Evolutionary conservation across 257 asterid species (phyloP).

Genomic region (Lycium barbarum): DNA sequence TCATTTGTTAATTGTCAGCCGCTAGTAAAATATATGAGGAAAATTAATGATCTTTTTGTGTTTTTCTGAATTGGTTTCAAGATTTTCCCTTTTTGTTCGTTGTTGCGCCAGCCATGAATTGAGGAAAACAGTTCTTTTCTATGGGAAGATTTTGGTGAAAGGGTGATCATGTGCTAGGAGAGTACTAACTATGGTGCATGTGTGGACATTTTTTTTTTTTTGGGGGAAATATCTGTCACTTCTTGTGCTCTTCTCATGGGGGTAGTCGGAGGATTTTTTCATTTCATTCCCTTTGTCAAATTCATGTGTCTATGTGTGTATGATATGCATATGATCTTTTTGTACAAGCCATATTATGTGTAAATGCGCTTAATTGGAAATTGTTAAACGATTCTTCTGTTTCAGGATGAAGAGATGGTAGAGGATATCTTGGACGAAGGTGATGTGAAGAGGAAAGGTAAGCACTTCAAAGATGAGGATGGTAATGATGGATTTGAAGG

Average conservation of each 20-base stretch:
- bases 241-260: neutral
- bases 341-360: neutral
- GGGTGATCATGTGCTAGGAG: neutral
- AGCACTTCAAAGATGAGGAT: constrained; percentile 3
- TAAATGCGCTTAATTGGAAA: neutral
- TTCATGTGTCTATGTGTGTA: neutral
- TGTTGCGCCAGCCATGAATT: neutral
- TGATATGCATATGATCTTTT: neutral
- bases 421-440: constrained; percentile 22
- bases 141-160: neutral
- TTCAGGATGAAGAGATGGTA: constrained; percentile 18
- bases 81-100: neutral
- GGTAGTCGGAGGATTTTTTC: neutral
- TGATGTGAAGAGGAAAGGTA: constrained; percentile 23
- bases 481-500: constrained; percentile 22
- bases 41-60: neutral
- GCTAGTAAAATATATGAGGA: neutral
- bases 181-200: neutral
- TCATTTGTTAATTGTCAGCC: neutral
- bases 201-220: neutral
- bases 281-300: neutral
- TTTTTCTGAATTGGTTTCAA: neutral
- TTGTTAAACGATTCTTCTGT: neutral
- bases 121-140: neutral
- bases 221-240: neutral